Conservation (phyloP, 345 rosid species). For the Populus deltoides region DNA sequence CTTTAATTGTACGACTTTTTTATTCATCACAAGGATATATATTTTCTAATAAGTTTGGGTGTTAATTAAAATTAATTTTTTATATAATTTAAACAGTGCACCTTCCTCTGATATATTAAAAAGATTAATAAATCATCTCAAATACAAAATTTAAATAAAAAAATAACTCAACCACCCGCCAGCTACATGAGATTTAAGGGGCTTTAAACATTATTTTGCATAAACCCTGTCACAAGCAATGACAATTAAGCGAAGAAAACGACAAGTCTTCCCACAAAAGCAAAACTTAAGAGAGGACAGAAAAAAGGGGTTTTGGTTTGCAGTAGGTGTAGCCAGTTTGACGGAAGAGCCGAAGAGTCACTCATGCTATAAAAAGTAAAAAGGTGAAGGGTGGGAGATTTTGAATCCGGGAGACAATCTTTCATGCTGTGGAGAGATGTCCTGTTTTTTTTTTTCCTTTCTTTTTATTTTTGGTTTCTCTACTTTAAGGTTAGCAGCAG, state of each 20-base stretch:
- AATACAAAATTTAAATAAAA: too few species aligned
- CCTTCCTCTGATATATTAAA: too few species aligned
- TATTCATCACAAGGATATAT: too few species aligned
- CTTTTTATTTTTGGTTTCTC: constrained; percentile 1
- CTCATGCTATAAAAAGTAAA: constrained; percentile 14
- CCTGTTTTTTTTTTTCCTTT: background rate
- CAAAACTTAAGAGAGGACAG: constrained; percentile 1
- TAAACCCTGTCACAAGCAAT: background rate
- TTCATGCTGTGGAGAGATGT: constrained; percentile 29
- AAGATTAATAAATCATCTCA: too few species aligned
- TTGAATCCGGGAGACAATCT: constrained; percentile 55
- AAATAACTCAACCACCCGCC: too few species aligned
- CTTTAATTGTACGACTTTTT: too few species aligned
- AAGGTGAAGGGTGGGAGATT: constrained; percentile 16
- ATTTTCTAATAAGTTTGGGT: too few species aligned
- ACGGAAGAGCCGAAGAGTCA: background rate
- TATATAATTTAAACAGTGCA: too few species aligned
- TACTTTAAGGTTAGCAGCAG: constrained; percentile 32
- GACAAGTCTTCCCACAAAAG: background rate
- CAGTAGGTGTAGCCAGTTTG: constrained; percentile 1
- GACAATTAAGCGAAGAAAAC: background rate
- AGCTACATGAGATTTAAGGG: too few species aligned
- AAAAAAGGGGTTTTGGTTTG: background rate
- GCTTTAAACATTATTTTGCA: background rate
- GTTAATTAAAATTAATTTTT: too few species aligned